Evolutionary conservation across 2,329 filamentous ascomycete species (phyloP).

Genomic region (Diaporthe amygdali): DNA sequence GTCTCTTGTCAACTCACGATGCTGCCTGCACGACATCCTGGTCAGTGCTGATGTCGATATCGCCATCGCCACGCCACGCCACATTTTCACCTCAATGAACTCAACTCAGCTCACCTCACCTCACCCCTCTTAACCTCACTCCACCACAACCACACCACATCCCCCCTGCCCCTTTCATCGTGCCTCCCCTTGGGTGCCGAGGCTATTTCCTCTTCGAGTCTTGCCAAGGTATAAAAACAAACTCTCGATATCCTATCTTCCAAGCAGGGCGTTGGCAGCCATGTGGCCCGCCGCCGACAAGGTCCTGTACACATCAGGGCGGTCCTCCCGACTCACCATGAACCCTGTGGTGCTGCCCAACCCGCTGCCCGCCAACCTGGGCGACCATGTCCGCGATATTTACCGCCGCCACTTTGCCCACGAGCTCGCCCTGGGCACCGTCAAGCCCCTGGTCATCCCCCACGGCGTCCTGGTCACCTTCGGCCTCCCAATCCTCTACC

Average conservation of each 20-base stretch:
- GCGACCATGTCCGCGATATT: constrained; percentile 10
- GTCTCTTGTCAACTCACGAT: neutral
- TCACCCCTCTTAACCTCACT: neutral
- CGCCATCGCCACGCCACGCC: neutral
- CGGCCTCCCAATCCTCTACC: constrained; percentile 58
- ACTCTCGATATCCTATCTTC: neutral
- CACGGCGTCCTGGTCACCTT: constrained; percentile 53
- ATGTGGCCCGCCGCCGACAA: constrained; percentile 14
- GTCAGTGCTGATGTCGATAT: neutral
- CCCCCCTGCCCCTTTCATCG: too few relatives aligned
- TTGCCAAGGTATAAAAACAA: neutral
- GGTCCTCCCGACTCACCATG: constrained; percentile 2
- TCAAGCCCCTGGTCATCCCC: constrained; percentile 57
- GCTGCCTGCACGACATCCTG: neutral
- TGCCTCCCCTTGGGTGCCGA: neutral
- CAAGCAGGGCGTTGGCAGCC: neutral
- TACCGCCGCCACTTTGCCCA: constrained; percentile 31
- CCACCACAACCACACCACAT: neutral
- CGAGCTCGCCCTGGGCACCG: constrained; percentile 42
- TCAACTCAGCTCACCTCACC: neutral
- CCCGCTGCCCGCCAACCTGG: constrained; percentile 11
- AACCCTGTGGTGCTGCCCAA: neutral
- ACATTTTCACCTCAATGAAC: neutral
- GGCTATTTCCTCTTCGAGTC: neutral
- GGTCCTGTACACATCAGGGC: neutral